phyloP scores from a whole-genome alignment of 345 rosid species.

The Trapa bicornis region DNA sequence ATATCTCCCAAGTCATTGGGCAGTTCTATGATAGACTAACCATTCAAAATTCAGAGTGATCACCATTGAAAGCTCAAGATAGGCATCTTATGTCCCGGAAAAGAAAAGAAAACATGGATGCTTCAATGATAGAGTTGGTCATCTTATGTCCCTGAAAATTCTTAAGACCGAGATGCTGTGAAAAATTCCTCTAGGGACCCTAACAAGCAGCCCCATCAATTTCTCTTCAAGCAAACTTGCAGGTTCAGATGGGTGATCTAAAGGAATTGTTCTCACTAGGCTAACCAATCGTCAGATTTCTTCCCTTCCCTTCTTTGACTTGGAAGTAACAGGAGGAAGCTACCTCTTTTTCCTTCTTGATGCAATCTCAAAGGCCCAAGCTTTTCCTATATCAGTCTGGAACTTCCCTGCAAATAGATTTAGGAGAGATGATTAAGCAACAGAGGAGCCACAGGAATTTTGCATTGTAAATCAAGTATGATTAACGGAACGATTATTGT shows the following conservation, averaged over 20 bases:
- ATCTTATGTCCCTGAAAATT: neutral
- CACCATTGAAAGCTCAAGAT: neutral
- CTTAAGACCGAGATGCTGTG: neutral
- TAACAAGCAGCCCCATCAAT: neutral
- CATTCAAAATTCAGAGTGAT: neutral
- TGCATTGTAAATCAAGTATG: neutral
- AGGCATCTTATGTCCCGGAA: neutral
- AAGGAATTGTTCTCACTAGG: neutral
- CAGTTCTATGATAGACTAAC: too few relatives aligned
- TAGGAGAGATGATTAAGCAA: neutral
- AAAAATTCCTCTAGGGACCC: neutral
- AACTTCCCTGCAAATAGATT: slow-evolving; percentile 49
- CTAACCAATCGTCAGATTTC: neutral
- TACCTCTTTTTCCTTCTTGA: slow-evolving; percentile 47
- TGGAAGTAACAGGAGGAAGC: neutral
- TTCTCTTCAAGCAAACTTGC: neutral
- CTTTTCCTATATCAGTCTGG: slow-evolving; percentile 77
- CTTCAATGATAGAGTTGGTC: neutral
- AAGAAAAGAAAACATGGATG: neutral
- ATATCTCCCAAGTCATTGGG: too few relatives aligned
- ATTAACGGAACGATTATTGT: neutral
- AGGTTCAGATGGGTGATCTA: neutral
- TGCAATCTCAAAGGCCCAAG: slow-evolving; percentile 75
- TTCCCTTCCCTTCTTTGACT: neutral
- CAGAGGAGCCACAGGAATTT: neutral